Evolutionary conservation across 2,329 filamentous ascomycete genomes (phyloP), one percentile per base, ranked within the genome.

Genomic region (Alternaria gaisen): DNA sequence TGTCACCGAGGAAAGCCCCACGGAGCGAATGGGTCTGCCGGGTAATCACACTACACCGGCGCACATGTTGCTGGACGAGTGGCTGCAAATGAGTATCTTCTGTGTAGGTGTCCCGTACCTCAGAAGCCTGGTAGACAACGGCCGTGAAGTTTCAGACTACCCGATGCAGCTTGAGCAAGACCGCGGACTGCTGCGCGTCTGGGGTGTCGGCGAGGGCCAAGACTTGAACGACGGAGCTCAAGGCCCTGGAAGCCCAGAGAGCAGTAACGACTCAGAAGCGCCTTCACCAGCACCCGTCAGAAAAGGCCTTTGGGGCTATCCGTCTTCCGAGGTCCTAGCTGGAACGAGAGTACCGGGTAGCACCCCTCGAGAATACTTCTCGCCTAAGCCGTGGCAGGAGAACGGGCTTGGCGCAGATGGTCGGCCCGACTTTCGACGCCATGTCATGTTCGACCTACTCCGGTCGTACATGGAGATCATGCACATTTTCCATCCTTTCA

Each of bases 21-120:
- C 72, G 46, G 72, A 75, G 28, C 73, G 67, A 48, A 65, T 54
- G 9, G 75, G 74, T 18, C 91, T 97, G 57, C 91, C 93, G 1
- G 87, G 89, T 30, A 92, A 97, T 67, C 94, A 98, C 73, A 96
- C 92, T 0, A 97, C 94, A 0, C 88, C 93, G n/a, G 93, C 93
- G 1, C 92, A 95, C 52, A 87, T 93, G 64, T 82, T 98, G 18
- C 81, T 98, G 80, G 83, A 73, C 80, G 84, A 63, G 74, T 97
- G 73, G 88, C 92, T 32, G 56, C 83, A 70, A 9, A 74, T 76
- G 71, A 82, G 83, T 34, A 84, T 84, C 53, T 84, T 89, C 28
- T 86, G 87, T 57, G 87, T 90, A 66, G 80, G 65, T 10, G 65
- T 77, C 14, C 68, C 70, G 7, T 66, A 67, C n/a, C 60, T 76